Base-by-base conservation (phyloP, 2,329 filamentous ascomycete genomes). In the Aspergillus pseudoterreus region DNA sequence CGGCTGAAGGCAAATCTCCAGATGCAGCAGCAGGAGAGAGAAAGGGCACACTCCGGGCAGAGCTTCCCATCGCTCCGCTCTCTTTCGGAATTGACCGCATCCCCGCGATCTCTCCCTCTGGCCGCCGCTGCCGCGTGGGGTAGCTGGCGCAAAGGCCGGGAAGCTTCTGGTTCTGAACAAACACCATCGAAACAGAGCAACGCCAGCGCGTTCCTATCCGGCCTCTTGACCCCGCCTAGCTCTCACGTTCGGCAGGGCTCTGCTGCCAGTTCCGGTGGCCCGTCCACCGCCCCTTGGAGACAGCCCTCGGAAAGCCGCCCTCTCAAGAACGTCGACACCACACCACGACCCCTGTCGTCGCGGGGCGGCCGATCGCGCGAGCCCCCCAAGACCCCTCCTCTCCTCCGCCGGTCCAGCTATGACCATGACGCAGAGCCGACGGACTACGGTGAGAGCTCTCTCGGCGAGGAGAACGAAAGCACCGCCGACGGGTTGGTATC, bases 21-120 rank as follows among this genome's bases (percentile, higher is more conserved):
- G 68, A 99, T 99, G 94, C 92, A 99, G 71, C 89, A 95, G 67
- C 90, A 96, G 68, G 92, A 96, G 72, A 89, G 90, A 47, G 92
- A 97, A 70, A 83, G 94, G 53, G 86, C 90, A 1, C 82, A 89
- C 73, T 85, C 87, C 49, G 85, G 78, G 17, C 70, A 75, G 53
- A 82, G 78, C 49, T 78, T 94, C 60, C 88, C 89, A 4, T 89
- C 88, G 38, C 82, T 96, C 39, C 87, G 90, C 1, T 86, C 87
- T 43, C 82, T 89, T 30, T 85, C 92, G 43, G 84, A 83, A 58
- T 84, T 92, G 57, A 86, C 89, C 10, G 84, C 86, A 4, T 88
- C 90, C 2, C 92, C 92, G 4, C 85, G 90, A 30, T 87, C 73
- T 6, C 63, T 95, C 14, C 90, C 89, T 5, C 86, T 95, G 66